phyloP scores from a whole-genome alignment of 2,329 filamentous ascomycete species.

The Aspergillus glaucus region DNA sequence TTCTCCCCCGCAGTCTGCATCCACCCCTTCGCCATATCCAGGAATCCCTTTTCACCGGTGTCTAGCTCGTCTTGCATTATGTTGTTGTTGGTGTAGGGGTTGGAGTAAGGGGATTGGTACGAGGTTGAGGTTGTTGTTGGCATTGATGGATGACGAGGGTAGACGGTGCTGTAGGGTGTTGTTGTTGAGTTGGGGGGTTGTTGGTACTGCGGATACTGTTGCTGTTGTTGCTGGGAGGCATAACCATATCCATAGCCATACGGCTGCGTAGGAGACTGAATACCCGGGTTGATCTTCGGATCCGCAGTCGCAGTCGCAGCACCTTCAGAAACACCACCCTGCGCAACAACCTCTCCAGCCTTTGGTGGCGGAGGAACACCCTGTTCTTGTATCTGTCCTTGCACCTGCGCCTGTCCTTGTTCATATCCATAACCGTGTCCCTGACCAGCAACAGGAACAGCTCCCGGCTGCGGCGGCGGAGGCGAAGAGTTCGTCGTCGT shows the following conservation, averaged over 20 bases:
- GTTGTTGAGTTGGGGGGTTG: constrained; percentile 7
- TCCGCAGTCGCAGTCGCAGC: not conserved
- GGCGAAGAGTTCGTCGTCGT: constrained; percentile 25
- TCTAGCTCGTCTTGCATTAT: constrained; percentile 10
- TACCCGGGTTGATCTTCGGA: not conserved
- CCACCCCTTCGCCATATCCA: constrained; percentile 39
- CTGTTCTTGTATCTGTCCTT: constrained; percentile 11
- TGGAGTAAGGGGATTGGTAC: constrained; percentile 5
- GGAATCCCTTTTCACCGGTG: constrained; percentile 24
- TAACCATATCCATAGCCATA: constrained; percentile 1
- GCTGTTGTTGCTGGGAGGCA: not conserved
- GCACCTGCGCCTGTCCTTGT: not conserved
- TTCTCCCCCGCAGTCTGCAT: constrained; percentile 34
- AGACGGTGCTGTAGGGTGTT: constrained; percentile 5
- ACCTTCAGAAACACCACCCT: not conserved
- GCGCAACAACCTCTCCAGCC: constrained; percentile 7
- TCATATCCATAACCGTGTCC: not conserved
- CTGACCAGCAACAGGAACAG: constrained; percentile 6
- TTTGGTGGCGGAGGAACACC: constrained; percentile 16
- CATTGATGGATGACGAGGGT: constrained; percentile 29
- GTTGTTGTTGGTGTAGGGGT: not conserved
- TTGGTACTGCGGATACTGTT: not conserved
- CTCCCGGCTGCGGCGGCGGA: constrained; percentile 37
- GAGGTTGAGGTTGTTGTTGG: not conserved
- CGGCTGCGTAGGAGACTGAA: constrained; percentile 16